A percentile compares a stretch with the other conserved stretches of the same genome.
Evolutionary conservation across 2,329 filamentous ascomycete genomes (phyloP).

Genomic region (Fusarium verticillioides): DNA sequence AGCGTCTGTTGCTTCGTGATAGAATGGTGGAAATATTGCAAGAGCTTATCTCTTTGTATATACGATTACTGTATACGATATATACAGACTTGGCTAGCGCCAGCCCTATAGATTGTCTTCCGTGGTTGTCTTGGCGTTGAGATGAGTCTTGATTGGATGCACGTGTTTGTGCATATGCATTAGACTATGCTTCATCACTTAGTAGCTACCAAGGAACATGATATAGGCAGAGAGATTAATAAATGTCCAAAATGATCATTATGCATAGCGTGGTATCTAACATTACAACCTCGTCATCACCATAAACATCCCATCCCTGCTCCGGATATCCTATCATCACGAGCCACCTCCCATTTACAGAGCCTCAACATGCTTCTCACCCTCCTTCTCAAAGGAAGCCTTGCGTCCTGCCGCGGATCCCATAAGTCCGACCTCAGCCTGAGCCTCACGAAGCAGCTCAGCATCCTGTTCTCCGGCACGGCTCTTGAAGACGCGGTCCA

Average conservation of each 20-base stretch:
- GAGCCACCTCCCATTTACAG: not conserved
- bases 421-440: conserved; percentile 35
- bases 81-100: not conserved
- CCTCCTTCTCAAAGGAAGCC: conserved; percentile 10
- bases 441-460: conserved; percentile 35
- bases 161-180: not conserved
- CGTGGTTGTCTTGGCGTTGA: not conserved
- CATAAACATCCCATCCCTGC: not conserved
- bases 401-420: not conserved
- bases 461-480: conserved; percentile 47
- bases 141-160: not conserved
- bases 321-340: not conserved
- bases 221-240: no score
- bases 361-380: conserved; percentile 20
- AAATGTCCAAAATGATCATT: not conserved
- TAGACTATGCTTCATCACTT: not conserved
- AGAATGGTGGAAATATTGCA: not conserved
- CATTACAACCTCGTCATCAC: not conserved
- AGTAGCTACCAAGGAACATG: not conserved
- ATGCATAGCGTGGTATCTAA: not conserved
- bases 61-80: no score
- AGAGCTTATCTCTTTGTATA: not conserved
- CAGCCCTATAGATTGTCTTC: not conserved
- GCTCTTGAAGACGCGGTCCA: conserved; percentile 63
- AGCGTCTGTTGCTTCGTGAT: no score